Evolutionary conservation across 2,329 filamentous ascomycete genomes (phyloP), one percentile per base, ranked within the genome.

Genomic region (Trichoderma sp.): DNA sequence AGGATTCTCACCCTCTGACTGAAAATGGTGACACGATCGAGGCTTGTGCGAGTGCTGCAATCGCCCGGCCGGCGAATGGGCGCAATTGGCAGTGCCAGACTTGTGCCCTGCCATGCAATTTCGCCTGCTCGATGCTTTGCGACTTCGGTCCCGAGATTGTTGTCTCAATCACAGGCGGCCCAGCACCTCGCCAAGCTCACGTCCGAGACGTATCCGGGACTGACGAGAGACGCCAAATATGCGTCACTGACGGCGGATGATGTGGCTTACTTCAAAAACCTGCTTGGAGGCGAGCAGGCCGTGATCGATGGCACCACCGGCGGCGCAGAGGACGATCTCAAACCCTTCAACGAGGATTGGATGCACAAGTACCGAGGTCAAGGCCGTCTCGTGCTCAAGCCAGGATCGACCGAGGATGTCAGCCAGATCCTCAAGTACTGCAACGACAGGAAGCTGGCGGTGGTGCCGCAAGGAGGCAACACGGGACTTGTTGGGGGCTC

Each of bases 331-430:
- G 93, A 94, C 80, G 97, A 98, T 82, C 89, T 98, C 78, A 94
- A 97, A 83, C 90, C 94, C 8, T 99, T 95, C 89, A 99, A 99
- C 85, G 91, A 92, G 82, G 97, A 99, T 86, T 99, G 97, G 97
- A 98, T 99, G 95, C 93, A 94, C 85, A 99, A 99, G 86, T 99
- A 98, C 87, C 92, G 94, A 77, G 97, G 97, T 35, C 95, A 98
- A 85, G 92, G 94, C 77, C 91, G 92, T 81, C 87, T 99, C 31
- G 95, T 98, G 5, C 86, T 99, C 77, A 97, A 95, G 85, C 97
- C 97, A 12, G 90, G 89, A 69, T 93, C 91, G 18, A 96, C 94
- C 0, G 92, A 96, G 80, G 93, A 99, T 85, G 94, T 98, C 80
- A 97, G 95, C 90, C 90, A 93, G 85, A 92, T 98, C 76, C 85